Evolutionary conservation across 169 alveolate species (phyloP).

Genomic region (Blepharisma undulans): DNA sequence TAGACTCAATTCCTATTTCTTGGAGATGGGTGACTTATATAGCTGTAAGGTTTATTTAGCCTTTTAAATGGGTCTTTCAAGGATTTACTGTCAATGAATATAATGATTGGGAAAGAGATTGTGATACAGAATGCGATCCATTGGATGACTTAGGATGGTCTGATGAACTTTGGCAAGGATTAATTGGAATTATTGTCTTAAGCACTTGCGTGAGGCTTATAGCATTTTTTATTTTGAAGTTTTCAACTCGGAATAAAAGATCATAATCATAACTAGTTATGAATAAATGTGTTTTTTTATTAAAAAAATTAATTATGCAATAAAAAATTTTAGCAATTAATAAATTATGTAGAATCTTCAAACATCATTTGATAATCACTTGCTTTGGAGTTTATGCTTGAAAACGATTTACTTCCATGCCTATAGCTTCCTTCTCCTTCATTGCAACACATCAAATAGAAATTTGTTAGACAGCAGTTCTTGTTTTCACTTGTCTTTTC

Average conservation of each 20-base stretch:
- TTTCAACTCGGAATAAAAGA: background rate
- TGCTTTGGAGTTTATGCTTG: background rate
- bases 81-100: slow-evolving; percentile 27
- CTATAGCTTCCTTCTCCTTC: background rate
- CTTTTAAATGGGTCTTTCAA: background rate
- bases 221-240: background rate
- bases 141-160: slow-evolving; percentile 13
- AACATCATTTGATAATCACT: background rate
- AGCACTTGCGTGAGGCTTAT: background rate
- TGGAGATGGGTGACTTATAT: background rate
- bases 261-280: background rate
- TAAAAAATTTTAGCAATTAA: background rate
- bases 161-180: background rate
- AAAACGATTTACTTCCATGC: background rate
- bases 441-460: slow-evolving; percentile 22
- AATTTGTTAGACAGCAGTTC: background rate
- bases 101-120: slow-evolving; percentile 2
- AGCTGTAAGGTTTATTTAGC: background rate
- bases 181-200: background rate
- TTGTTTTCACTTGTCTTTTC: background rate
- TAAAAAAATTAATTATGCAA: no score
- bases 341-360: background rate
- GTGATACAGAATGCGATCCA: background rate
- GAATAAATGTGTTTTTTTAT: no score
- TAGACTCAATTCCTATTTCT: background rate